Conservation (phyloP, 2,329 filamentous ascomycete species). For the Xenosphaeropsis pyriputrescens region DNA sequence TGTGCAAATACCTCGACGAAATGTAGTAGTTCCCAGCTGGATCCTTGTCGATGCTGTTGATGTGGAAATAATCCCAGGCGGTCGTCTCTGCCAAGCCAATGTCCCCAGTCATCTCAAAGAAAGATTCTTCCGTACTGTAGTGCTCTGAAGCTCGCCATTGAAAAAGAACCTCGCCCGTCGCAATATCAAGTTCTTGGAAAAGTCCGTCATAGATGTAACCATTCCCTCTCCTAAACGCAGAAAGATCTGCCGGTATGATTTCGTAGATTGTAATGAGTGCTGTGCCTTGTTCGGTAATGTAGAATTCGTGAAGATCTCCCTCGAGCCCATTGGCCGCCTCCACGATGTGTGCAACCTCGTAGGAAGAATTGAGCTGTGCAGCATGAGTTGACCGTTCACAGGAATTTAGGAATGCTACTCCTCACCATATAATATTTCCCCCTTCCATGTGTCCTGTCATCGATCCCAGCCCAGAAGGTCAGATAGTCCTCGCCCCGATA, state of each 20-base stretch:
- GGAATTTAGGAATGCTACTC: too few species aligned
- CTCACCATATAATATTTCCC: conserved; percentile 30
- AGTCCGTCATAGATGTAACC: conserved; percentile 19
- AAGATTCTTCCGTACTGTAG: not conserved
- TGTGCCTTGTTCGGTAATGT: conserved; percentile 24
- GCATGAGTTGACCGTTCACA: too few species aligned
- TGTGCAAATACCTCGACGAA: conserved; percentile 24
- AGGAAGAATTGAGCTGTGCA: conserved; percentile 12
- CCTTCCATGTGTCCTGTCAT: conserved; percentile 28
- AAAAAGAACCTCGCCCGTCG: conserved; percentile 30
- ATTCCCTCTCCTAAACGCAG: conserved; percentile 17
- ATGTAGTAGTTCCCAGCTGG: conserved; percentile 25
- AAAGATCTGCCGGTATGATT: conserved; percentile 21
- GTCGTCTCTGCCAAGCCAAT: not conserved
- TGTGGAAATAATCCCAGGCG: conserved; percentile 38
- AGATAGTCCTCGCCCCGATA: conserved; percentile 28
- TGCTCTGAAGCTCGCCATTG: conserved; percentile 32
- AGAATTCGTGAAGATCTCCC: conserved; percentile 28
- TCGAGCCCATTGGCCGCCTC: conserved; percentile 20
- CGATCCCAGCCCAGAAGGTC: conserved; percentile 32
- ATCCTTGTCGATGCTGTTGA: conserved; percentile 37
- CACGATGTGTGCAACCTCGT: conserved; percentile 21
- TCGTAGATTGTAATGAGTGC: conserved; percentile 26
- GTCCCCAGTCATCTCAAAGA: too few species aligned
- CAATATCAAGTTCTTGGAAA: conserved; percentile 35